These are phyloP conservation scores for Fulvia fulva DNA, from an alignment of 2,329 filamentous ascomycete species.

Conservation along the genomic window DNA sequence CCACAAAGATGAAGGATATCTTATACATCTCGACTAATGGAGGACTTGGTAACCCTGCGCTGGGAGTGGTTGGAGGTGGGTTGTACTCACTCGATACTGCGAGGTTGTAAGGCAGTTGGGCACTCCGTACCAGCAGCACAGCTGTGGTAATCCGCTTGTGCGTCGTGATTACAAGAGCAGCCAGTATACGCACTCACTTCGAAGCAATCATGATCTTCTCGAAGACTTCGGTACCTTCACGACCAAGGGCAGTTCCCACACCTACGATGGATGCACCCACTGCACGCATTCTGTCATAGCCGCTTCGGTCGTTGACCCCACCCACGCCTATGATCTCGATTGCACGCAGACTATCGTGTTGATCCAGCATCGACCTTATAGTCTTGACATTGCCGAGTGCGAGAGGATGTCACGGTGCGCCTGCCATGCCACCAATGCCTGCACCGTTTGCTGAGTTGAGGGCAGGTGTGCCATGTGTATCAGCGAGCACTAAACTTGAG, in stretches of 20 bases:
- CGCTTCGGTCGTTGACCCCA: constrained; percentile 62
- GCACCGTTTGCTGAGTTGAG: constrained; percentile 49
- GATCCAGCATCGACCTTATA: constrained; percentile 58
- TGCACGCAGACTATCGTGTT: constrained; percentile 44
- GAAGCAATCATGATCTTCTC: constrained; percentile 46
- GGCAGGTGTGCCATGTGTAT: constrained; percentile 30
- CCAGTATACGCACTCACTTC: background rate
- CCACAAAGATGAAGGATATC: constrained; percentile 1
- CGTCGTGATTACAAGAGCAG: background rate
- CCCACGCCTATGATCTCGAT: constrained; percentile 68
- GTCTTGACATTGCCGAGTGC: constrained; percentile 72
- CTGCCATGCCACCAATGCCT: constrained; percentile 68
- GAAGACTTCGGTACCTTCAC: constrained; percentile 61
- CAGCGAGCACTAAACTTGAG: constrained; percentile 56
- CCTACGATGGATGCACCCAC: constrained; percentile 66
- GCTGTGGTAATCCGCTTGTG: too few relatives aligned
- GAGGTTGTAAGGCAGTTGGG: background rate
- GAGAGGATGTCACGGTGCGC: constrained; percentile 67
- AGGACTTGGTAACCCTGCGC: constrained; percentile 10
- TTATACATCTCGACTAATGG: constrained; percentile 19
- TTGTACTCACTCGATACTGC: background rate
- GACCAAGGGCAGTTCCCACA: constrained; percentile 65
- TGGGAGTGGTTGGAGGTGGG: constrained; percentile 1
- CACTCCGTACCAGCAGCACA: too few relatives aligned
- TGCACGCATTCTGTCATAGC: constrained; percentile 61